Evolutionary conservation across 352 stramenopile species (phyloP).

Genomic region (Phytophthora idaei): DNA sequence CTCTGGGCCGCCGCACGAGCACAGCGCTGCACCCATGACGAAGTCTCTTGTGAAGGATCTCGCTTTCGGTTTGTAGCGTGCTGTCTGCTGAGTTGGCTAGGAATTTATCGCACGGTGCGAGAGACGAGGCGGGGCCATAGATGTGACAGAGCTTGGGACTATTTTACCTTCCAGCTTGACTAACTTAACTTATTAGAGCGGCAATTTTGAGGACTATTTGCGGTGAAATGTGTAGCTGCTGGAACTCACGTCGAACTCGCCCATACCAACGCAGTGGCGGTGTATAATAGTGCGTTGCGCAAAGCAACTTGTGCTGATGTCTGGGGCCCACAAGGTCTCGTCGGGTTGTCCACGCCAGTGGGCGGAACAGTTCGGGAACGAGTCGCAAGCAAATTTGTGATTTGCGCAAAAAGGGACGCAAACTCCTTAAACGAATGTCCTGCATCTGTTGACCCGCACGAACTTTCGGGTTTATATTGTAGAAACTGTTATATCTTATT

Average conservation of each 20-base stretch:
- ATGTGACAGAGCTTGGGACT: background rate
- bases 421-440: background rate
- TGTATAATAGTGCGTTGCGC: background rate
- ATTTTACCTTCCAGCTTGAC: background rate
- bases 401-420: conserved; percentile 25
- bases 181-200: background rate
- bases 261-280: background rate
- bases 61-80: conserved; percentile 21
- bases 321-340: background rate
- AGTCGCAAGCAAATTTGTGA: conserved; percentile 23
- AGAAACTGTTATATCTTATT: background rate
- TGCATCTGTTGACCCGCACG: background rate
- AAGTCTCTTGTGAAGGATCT: conserved; percentile 25
- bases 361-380: conserved; percentile 31
- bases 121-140: conserved; percentile 6
- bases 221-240: background rate
- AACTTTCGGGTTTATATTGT: no score
- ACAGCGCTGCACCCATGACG: conserved; percentile 57
- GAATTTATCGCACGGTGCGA: conserved; percentile 1
- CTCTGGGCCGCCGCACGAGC: conserved; percentile 52
- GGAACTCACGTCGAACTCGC: background rate
- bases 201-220: conserved; percentile 7
- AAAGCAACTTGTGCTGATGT: background rate
- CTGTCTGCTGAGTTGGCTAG: conserved; percentile 11
- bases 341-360: conserved; percentile 10